Evolutionary conservation across 352 stramenopile species (phyloP).

Genomic region (Elongisporangium anandrum): DNA sequence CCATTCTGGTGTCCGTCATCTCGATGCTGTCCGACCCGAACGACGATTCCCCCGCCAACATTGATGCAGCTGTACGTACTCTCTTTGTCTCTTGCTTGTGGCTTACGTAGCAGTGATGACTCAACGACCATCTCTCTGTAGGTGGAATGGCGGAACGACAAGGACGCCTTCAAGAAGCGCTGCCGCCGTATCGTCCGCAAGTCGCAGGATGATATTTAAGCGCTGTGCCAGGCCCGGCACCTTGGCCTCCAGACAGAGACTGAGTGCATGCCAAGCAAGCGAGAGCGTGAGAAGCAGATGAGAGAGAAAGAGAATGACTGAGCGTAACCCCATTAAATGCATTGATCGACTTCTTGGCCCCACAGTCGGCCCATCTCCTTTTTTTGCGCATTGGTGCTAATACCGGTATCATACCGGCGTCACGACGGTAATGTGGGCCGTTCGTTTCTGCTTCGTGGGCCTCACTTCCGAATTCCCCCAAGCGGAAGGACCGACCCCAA

Average conservation of each 20-base stretch:
- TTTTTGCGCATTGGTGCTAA: background rate
- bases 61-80: constrained; percentile 95
- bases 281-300: constrained; percentile 2
- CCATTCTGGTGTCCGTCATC: constrained; percentile 95
- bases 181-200: constrained; percentile 89
- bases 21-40: constrained; percentile 99
- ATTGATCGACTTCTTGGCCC: background rate
- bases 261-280: background rate
- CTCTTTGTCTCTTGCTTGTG: background rate
- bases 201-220: constrained; percentile 91
- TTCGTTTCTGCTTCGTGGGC: constrained; percentile 2
- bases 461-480: constrained; percentile 10
- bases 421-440: background rate
- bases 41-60: constrained; percentile 99
- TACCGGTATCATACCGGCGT: background rate
- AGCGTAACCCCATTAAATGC: background rate
- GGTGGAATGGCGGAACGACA: constrained; percentile 91
- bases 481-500: constrained; percentile 17
- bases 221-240: background rate
- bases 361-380: background rate
- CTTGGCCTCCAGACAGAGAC: background rate
- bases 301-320: constrained; percentile 3
- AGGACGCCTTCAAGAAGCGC: constrained; percentile 92
- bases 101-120: background rate
- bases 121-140: constrained; percentile 13